These are phyloP conservation scores for Fraxinus quadrangulata DNA, from an alignment of 257 asterid genomes.

Conservation along the genomic window DNA sequence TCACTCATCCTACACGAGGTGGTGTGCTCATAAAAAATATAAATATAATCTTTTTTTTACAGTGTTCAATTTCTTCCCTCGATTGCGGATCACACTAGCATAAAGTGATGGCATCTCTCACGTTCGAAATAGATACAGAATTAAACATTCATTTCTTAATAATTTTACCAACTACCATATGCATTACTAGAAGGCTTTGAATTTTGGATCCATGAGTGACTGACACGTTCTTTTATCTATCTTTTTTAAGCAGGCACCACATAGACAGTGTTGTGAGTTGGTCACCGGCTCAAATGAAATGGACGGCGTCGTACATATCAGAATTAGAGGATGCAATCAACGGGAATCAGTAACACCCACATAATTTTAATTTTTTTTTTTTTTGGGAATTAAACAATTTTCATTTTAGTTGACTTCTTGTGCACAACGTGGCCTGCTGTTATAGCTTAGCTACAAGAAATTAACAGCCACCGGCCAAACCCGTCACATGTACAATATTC, in stretches of 20 bases:
- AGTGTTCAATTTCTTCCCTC: too few species aligned
- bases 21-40: too few species aligned
- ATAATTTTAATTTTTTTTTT: constrained; percentile 7
- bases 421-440: constrained; percentile 17
- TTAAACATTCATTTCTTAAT: too few species aligned
- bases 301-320: constrained; percentile 40
- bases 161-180: too few species aligned
- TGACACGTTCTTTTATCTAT: constrained; percentile 23
- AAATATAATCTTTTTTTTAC: too few species aligned
- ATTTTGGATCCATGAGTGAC: neutral
- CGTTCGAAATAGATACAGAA: too few species aligned
- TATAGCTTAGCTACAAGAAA: neutral
- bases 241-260: constrained; percentile 53
- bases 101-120: too few species aligned
- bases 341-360: constrained; percentile 62
- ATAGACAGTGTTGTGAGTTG: constrained; percentile 67
- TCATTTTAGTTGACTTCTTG: neutral
- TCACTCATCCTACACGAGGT: too few species aligned
- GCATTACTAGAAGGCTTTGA: neutral
- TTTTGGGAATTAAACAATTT: neutral
- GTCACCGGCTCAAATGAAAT: constrained; percentile 26
- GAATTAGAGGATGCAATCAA: constrained; percentile 52
- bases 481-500: neutral
- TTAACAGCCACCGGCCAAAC: neutral
- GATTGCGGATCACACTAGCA: too few species aligned